Conservation (phyloP, 306 rosid species). For the Cyamopsis tetragonoloba region DNA sequence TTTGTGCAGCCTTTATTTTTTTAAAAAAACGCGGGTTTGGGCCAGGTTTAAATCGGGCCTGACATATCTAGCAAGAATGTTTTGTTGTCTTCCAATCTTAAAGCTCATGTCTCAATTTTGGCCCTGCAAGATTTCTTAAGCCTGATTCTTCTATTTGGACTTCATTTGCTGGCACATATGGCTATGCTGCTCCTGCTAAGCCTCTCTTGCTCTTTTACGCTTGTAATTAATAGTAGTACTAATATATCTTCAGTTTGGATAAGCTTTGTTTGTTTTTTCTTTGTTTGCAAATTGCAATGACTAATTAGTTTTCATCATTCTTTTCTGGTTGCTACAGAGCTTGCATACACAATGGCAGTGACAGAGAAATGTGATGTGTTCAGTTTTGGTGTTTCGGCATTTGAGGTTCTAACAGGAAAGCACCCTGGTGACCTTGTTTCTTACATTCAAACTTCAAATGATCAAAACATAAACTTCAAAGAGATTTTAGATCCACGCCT, state of each 20-base stretch:
- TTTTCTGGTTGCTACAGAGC: conserved; percentile 15
- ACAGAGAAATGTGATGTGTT: conserved; percentile 38
- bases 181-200: conserved; percentile 51
- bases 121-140: conserved; percentile 43
- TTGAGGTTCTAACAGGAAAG: conserved; percentile 31
- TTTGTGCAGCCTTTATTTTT: too few species aligned
- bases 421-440: conserved; percentile 42
- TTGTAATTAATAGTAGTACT: too few species aligned
- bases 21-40: too few species aligned
- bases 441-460: conserved; percentile 11
- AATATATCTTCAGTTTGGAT: too few species aligned
- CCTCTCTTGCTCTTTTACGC: neutral
- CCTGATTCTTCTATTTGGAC: conserved; percentile 38
- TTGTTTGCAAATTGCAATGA: neutral
- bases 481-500: conserved; percentile 31
- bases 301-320: neutral
- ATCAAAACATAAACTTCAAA: conserved; percentile 7
- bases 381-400: conserved; percentile 35
- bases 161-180: conserved; percentile 41
- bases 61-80: conserved; percentile 46
- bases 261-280: neutral
- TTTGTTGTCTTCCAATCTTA: conserved; percentile 23
- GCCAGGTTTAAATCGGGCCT: too few species aligned
- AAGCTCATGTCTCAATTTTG: conserved; percentile 45
- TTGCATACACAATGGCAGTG: conserved; percentile 33